Evolutionary conservation across 306 rosid species (phyloP).

Genomic region (Sindora glabra): DNA sequence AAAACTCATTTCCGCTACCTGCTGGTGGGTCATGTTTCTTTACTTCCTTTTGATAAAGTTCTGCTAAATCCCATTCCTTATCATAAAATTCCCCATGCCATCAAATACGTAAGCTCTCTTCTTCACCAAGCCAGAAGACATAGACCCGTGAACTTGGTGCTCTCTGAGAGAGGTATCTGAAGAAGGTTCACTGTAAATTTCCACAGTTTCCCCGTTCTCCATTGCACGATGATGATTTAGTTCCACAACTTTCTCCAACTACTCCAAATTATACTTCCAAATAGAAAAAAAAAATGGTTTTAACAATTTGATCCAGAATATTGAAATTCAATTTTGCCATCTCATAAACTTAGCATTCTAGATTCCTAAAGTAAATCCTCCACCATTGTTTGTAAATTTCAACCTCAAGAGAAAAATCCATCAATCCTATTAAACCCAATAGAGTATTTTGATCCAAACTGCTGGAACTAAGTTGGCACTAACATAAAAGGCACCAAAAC

Average conservation of each 20-base stretch:
- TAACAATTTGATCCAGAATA: conserved; percentile 11
- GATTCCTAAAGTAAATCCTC: not conserved
- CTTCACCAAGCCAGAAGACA: conserved; percentile 52
- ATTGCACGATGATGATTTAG: conserved; percentile 25
- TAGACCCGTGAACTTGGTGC: conserved; percentile 20
- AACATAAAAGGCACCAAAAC: conserved; percentile 10
- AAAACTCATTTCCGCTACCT: conserved; percentile 64
- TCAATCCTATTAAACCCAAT: not conserved
- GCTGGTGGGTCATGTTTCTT: conserved; percentile 43
- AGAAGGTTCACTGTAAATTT: conserved; percentile 38
- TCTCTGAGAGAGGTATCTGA: conserved; percentile 32
- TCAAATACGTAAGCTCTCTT: conserved; percentile 86
- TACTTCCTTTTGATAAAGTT: conserved; percentile 21
- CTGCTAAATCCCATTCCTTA: conserved; percentile 90
- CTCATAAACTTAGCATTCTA: conserved; percentile 4
- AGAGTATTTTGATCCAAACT: conserved; percentile 8
- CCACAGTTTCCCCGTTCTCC: conserved; percentile 38
- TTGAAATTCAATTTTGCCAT: conserved; percentile 4
- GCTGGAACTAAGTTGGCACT: conserved; percentile 6
- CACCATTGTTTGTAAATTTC: conserved; percentile 1
- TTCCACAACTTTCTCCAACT: conserved; percentile 41
- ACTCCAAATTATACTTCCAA: conserved; percentile 15
- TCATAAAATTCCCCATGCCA: conserved; percentile 58
- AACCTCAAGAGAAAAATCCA: conserved; percentile 11
- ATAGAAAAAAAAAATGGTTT: not conserved